phyloP scores from a whole-genome alignment of 768 basidiomycete genomes.

The Obba rivulosa region DNA sequence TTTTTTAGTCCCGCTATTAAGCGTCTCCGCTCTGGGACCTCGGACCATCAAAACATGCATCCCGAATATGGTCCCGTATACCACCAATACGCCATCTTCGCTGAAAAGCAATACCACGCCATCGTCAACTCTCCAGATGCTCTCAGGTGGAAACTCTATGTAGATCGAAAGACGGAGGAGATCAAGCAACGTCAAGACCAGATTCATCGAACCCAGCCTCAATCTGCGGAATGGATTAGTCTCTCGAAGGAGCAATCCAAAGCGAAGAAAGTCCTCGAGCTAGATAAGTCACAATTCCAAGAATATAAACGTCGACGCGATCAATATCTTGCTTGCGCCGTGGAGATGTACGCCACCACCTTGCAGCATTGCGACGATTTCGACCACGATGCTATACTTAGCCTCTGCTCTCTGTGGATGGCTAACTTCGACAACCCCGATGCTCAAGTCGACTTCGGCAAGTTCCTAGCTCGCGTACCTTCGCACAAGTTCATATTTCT shows the following conservation, averaged over 20 bases:
- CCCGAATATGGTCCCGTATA: constrained; percentile 50
- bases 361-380: constrained; percentile 63
- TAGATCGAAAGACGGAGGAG: constrained; percentile 68
- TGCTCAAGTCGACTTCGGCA: constrained; percentile 36
- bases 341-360: constrained; percentile 82
- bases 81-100: constrained; percentile 82
- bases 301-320: constrained; percentile 41
- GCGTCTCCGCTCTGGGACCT: constrained; percentile 18
- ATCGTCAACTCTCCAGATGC: constrained; percentile 66
- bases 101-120: constrained; percentile 79
- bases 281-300: constrained; percentile 44
- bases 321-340: constrained; percentile 65
- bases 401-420: constrained; percentile 90
- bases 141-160: constrained; percentile 62
- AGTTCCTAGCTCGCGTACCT: constrained; percentile 56
- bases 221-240: constrained; percentile 16
- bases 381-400: constrained; percentile 74
- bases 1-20: constrained; percentile 67
- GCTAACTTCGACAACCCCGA: constrained; percentile 65
- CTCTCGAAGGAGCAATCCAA: constrained; percentile 34
- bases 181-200: constrained; percentile 46
- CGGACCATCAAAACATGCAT: constrained; percentile 1
- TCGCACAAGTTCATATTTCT: constrained; percentile 89
- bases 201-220: constrained; percentile 19
- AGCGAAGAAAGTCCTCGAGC: constrained; percentile 44